A percentile compares a stretch with the other conserved stretches of the same genome.
Conservation (phyloP, 768 basidiomycete species). For the Coprinellus micaceus region DNA sequence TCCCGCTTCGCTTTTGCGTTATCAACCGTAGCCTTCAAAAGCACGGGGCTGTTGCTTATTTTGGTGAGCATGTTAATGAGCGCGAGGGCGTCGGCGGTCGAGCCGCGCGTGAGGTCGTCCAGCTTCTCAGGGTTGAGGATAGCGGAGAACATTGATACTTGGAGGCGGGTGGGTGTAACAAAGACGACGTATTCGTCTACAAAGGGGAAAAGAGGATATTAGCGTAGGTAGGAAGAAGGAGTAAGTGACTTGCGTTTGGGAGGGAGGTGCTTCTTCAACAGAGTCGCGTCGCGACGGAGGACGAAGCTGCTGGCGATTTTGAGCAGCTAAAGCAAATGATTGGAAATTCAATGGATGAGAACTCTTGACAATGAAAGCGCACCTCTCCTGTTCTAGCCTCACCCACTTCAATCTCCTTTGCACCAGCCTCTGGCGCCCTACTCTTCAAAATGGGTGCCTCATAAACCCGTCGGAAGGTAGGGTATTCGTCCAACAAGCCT, state of each 20-base stretch:
- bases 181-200: conserved; percentile 99
- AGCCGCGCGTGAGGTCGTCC: conserved; percentile 63
- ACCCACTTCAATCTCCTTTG: conserved; percentile 74
- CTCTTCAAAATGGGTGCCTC: conserved; percentile 86
- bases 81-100: conserved; percentile 74
- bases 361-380: not conserved
- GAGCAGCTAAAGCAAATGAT: conserved; percentile 46
- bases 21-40: conserved; percentile 77
- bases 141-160: conserved; percentile 71
- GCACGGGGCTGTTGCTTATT: conserved; percentile 88
- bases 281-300: conserved; percentile 78
- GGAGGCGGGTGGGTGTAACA: conserved; percentile 80
- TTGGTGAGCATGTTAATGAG: conserved; percentile 81
- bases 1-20: conserved; percentile 46
- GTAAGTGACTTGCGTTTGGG: conserved; percentile 69
- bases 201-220: not conserved
- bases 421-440: conserved; percentile 69
- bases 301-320: conserved; percentile 85
- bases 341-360: not conserved
- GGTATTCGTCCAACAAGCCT: conserved; percentile 78
- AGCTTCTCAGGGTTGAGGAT: conserved; percentile 73
- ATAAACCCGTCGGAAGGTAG: conserved; percentile 74
- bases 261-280: conserved; percentile 81
- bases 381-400: conserved; percentile 78
- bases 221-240: not conserved